Conservation (phyloP, 2,329 filamentous ascomycete species). For the Talaromyces rugulosus region DNA sequence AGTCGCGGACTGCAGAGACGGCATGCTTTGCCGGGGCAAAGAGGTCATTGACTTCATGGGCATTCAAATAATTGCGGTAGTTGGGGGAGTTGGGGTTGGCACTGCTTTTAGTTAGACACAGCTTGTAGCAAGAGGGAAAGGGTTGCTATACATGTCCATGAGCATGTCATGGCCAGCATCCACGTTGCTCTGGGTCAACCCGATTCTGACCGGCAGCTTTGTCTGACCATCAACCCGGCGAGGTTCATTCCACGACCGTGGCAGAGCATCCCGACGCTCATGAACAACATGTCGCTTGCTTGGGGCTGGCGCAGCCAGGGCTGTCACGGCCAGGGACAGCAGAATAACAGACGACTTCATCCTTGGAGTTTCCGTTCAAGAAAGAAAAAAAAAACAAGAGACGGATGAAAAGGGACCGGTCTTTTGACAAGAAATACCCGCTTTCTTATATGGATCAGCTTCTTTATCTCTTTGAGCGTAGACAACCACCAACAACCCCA, state of each 20-base stretch:
- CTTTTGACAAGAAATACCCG: not conserved
- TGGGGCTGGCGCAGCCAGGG: slow-evolving; percentile 20
- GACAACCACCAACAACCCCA: not conserved
- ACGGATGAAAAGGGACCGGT: not conserved
- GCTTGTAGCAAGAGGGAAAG: not conserved
- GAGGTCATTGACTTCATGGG: slow-evolving; percentile 29
- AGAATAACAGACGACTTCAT: slow-evolving; percentile 24
- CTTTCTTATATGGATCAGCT: not conserved
- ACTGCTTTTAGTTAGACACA: slow-evolving; percentile 15
- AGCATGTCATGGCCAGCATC: slow-evolving; percentile 25
- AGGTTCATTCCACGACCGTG: slow-evolving; percentile 23
- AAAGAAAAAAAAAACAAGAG: not conserved
- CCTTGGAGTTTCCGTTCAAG: not conserved
- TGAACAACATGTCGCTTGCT: slow-evolving; percentile 24
- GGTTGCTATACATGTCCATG: slow-evolving; percentile 25
- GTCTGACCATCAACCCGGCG: slow-evolving; percentile 19
- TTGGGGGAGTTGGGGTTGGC: slow-evolving; percentile 33
- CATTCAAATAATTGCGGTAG: slow-evolving; percentile 31
- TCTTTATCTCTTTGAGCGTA: not conserved
- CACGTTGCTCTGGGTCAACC: slow-evolving; percentile 22
- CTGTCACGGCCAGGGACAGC: slow-evolving; percentile 17
- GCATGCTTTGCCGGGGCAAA: slow-evolving; percentile 31
- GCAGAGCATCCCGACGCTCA: slow-evolving; percentile 26
- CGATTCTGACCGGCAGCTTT: slow-evolving; percentile 17
- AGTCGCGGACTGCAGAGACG: slow-evolving; percentile 24